Evolutionary conservation across 2,329 filamentous ascomycete species (phyloP), one percentile per base, ranked within the genome.

Genomic region (Curvularia sp.): DNA sequence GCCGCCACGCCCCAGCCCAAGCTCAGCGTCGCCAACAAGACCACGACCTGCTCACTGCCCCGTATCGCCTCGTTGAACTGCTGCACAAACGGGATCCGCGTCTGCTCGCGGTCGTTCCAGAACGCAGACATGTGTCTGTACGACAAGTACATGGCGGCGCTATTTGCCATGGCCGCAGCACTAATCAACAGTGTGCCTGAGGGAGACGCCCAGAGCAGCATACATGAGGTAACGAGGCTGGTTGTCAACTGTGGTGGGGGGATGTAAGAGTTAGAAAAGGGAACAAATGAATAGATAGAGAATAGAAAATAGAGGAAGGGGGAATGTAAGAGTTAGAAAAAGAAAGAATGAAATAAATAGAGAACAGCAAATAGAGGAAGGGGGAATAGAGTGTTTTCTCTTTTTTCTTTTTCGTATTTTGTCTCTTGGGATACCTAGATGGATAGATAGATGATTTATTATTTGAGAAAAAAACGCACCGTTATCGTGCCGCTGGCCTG

Each of bases 11-110:
- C 63, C 73, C 73, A 75, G 1, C 55, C 64, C 18, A 60, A 38
- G 21, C 53, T 51, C 55, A 71, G 41, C 15, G 64, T 51, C 13
- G 67, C 68, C 21, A 76, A 54, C 10, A 74, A 9, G 21, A 53
- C 28, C 0, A 73, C 69, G 2, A 74, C 66, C n/a, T 56, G 58
- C 58, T 73, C 69, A 12, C 71, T 74, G 1, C 74, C 74, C 6
- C 61, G 48, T 10, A 78, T 67, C 2, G 77, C 76, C 43, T 76
- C 70, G 53, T 79, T 79, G 60, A 74, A 78, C 9, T 71, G 69
- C 41, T 73, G 58, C 1, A 77, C 64, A 47, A 78, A 73, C 15
- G 77, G 77, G 1, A 78, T 61, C 25, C 69, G 68, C 3, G 67
- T 66, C 49, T 77, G 76, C 0, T 61, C 66, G 41, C 57, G 63